A percentile compares a stretch with the other conserved stretches of the same genome.
These are phyloP conservation scores for Penicillium fimorum DNA, from an alignment of 495 filamentous ascomycete genomes.

Conservation along the genomic window DNA sequence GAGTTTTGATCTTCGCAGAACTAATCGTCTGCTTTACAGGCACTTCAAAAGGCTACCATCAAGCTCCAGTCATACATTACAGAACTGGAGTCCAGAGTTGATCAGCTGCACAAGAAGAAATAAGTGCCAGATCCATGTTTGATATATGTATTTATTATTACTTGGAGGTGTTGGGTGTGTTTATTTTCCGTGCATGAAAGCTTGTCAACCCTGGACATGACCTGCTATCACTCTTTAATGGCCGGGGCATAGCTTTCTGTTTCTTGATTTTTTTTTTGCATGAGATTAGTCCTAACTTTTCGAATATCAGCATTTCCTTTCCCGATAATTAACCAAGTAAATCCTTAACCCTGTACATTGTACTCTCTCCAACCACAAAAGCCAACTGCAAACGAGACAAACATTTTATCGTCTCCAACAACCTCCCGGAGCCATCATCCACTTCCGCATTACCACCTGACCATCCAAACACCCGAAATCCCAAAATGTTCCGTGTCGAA, in stretches of 20 bases:
- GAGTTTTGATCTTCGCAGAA: conserved; percentile 4
- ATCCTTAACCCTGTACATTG: background rate
- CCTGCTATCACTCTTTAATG: background rate
- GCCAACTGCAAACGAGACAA: conserved; percentile 32
- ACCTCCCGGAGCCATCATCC: conserved; percentile 3
- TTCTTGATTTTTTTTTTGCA: background rate
- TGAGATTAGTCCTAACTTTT: background rate
- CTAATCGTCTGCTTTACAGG: conserved; percentile 46
- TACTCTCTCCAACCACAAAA: background rate
- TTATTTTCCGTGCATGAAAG: conserved; percentile 11
- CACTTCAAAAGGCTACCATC: conserved; percentile 82
- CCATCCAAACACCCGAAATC: background rate
- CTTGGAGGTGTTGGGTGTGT: conserved; percentile 12
- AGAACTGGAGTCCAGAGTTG: conserved; percentile 78
- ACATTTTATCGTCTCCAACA: conserved; percentile 17
- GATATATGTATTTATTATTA: conserved; percentile 5
- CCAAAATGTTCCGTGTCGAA: conserved; percentile 65
- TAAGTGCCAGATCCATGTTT: conserved; percentile 10
- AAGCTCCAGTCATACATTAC: conserved; percentile 80
- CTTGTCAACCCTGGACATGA: background rate
- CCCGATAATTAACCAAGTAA: background rate
- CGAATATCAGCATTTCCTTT: conserved; percentile 5
- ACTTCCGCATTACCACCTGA: conserved; percentile 4
- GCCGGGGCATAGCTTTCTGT: background rate
- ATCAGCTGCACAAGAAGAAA: conserved; percentile 65